Percentiles rank a stretch among this genome's conserved stretches.
phyloP scores from a whole-genome alignment of 2,329 filamentous ascomycete species.

The Nemania sp. region DNA sequence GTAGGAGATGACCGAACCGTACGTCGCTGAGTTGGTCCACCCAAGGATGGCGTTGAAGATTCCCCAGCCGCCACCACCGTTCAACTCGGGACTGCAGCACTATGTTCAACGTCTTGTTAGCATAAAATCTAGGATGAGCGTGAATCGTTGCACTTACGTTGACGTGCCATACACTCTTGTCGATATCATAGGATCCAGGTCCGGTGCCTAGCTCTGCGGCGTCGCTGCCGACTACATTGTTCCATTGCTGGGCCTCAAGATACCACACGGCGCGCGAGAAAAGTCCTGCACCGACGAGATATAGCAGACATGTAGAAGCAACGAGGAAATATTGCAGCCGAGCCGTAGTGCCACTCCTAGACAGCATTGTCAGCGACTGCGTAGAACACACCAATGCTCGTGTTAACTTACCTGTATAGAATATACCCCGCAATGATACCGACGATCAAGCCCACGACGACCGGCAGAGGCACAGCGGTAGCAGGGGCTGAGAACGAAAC shows the following conservation, averaged over 20 bases:
- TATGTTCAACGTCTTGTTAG: no score
- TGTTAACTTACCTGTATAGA: conserved; percentile 71
- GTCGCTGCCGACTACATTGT: conserved; percentile 62
- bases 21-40: conserved; percentile 87
- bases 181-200: conserved; percentile 78
- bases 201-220: conserved; percentile 57
- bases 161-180: conserved; percentile 78
- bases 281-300: conserved; percentile 80
- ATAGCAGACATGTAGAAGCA: conserved; percentile 78
- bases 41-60: conserved; percentile 85
- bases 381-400: background rate
- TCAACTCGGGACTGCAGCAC: conserved; percentile 76
- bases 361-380: conserved; percentile 4
- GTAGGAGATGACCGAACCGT: conserved; percentile 84
- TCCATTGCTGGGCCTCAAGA: conserved; percentile 72
- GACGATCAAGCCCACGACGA: conserved; percentile 70
- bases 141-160: conserved; percentile 64
- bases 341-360: conserved; percentile 63
- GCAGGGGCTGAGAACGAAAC: conserved; percentile 78
- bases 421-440: conserved; percentile 70
- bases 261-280: conserved; percentile 78
- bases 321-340: conserved; percentile 79
- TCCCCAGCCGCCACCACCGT: conserved; percentile 80
- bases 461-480: conserved; percentile 74
- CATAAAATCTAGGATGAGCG: no score